These are phyloP conservation scores for Apophysomyces elegans DNA, from an alignment of 371 early-diverging fungal genomes.

Conservation along the genomic window DNA sequence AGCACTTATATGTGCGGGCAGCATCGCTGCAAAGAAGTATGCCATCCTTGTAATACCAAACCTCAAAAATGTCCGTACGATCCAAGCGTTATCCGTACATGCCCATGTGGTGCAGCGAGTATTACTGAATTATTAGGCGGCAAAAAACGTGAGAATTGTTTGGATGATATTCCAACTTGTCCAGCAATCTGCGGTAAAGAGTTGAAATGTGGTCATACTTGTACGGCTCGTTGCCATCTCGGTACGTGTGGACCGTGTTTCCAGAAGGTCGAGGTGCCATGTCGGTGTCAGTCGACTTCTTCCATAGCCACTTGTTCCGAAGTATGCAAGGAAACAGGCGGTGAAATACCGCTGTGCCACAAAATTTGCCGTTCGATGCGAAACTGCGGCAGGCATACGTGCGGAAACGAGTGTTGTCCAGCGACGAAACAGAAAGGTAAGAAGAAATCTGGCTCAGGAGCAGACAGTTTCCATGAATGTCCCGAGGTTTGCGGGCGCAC, in stretches of 20 bases:
- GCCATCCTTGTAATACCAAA: constrained; percentile 67
- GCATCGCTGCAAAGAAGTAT: constrained; percentile 76
- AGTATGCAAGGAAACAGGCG: constrained; percentile 46
- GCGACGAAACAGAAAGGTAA: constrained; percentile 46
- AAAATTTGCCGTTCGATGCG: constrained; percentile 64
- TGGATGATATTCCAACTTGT: constrained; percentile 84
- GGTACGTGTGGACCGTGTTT: constrained; percentile 77
- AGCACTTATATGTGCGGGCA: constrained; percentile 70
- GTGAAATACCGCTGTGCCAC: constrained; percentile 62
- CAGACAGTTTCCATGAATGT: constrained; percentile 64
- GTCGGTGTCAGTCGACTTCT: constrained; percentile 67
- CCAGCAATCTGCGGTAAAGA: constrained; percentile 63
- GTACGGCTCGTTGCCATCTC: constrained; percentile 73
- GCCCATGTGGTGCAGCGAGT: constrained; percentile 82
- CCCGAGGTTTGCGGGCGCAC: constrained; percentile 64
- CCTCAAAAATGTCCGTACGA: constrained; percentile 72
- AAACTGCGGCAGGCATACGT: constrained; percentile 72
- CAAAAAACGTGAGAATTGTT: constrained; percentile 60
- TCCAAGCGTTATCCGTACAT: constrained; percentile 64
- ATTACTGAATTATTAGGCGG: constrained; percentile 40
- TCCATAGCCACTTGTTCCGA: constrained; percentile 54
- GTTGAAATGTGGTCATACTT: constrained; percentile 76
- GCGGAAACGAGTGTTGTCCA: constrained; percentile 61
- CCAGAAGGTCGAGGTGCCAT: constrained; percentile 50
- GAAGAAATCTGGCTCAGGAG: constrained; percentile 23